phyloP scores from a whole-genome alignment of 257 asterid species.

The Rehmannia glutinosa region DNA sequence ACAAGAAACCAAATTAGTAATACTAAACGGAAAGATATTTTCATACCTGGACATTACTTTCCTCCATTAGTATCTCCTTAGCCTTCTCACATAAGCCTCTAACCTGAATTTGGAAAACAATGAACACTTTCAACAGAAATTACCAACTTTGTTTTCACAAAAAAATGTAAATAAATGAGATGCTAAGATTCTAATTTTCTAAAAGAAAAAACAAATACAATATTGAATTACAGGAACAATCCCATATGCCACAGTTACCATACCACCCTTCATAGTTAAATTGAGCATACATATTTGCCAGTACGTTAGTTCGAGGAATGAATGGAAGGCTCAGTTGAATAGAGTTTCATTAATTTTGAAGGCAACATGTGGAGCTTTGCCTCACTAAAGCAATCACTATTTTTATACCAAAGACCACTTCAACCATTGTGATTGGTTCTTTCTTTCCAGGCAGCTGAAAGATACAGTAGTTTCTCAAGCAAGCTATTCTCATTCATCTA shows the following conservation, averaged over 20 bases:
- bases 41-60: conserved; percentile 93
- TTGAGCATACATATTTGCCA: background rate
- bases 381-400: too few relatives aligned
- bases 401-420: background rate
- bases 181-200: background rate
- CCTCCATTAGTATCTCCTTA: conserved; percentile 83
- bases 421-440: background rate
- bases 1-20: background rate
- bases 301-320: background rate
- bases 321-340: background rate
- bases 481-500: background rate
- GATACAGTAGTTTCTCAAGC: background rate
- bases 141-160: background rate
- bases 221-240: background rate
- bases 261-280: background rate
- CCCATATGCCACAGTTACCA: background rate
- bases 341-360: background rate
- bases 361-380: background rate
- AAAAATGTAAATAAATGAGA: background rate
- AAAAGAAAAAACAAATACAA: background rate
- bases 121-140: conserved; percentile 10
- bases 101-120: conserved; percentile 49
- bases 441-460: background rate
- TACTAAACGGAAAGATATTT: background rate
- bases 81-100: conserved; percentile 89